These are phyloP conservation scores for Aegilops tauschii DNA, from an alignment of 176 grass and related monocot genomes.

Conservation along the genomic window DNA sequence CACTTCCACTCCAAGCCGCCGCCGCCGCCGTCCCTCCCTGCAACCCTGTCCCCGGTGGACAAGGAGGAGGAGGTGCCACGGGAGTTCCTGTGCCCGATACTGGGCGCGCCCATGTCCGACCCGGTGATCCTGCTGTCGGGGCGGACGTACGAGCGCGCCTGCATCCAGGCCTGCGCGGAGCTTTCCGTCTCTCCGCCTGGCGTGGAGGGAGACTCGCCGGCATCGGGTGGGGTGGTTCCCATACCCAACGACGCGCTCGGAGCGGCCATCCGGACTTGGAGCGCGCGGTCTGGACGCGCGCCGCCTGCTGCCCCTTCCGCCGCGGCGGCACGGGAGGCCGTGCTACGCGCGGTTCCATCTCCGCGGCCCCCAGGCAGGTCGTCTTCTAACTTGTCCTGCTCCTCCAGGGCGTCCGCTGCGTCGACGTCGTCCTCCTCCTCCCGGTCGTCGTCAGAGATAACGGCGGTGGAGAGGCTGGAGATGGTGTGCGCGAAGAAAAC, in stretches of 20 bases:
- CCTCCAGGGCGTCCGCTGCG: conserved; percentile 18
- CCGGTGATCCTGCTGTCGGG: conserved; percentile 10
- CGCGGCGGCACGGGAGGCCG: conserved; percentile 30
- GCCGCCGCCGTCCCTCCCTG: background rate
- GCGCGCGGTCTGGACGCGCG: conserved; percentile 9
- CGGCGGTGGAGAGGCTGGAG: background rate
- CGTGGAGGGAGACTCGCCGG: background rate
- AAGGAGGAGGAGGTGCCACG: background rate
- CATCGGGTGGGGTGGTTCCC: background rate
- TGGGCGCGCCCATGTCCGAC: background rate
- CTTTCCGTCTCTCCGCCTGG: background rate
- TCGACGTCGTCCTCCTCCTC: background rate
- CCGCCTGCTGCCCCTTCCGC: background rate
- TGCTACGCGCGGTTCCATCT: conserved; percentile 24
- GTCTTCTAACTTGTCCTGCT: conserved; percentile 16
- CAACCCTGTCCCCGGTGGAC: background rate
- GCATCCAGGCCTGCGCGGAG: background rate
- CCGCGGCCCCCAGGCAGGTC: background rate
- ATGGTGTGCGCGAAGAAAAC: conserved; percentile 11
- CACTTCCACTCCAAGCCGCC: conserved; percentile 21
- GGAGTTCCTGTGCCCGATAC: conserved; percentile 4
- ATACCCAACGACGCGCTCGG: conserved; percentile 76
- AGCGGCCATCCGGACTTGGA: conserved; percentile 54
- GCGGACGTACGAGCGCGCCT: conserved; percentile 10
- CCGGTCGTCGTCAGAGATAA: conserved; percentile 21